Conservation (phyloP, 2,329 filamentous ascomycete species). For the Talaromyces sp. region DNA sequence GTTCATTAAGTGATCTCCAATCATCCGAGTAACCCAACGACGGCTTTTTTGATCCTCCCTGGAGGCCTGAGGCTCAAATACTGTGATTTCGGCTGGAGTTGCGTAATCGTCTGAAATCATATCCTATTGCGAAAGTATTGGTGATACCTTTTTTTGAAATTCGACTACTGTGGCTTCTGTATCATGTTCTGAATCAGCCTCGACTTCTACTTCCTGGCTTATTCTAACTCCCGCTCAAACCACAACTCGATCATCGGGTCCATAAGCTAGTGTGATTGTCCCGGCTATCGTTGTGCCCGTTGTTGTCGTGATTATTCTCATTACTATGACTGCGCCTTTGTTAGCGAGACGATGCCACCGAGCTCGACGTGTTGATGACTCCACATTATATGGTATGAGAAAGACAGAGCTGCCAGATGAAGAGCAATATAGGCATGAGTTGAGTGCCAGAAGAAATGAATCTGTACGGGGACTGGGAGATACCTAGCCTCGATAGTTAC, state of each 20-base stretch:
- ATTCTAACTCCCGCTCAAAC: not conserved
- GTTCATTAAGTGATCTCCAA: no score
- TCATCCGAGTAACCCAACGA: no score
- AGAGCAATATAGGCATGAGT: not conserved
- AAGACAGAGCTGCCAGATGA: not conserved
- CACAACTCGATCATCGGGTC: not conserved
- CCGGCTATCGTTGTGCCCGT: not conserved
- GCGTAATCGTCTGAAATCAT: not conserved
- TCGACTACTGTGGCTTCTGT: not conserved
- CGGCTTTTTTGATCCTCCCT: no score
- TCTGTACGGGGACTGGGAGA: not conserved
- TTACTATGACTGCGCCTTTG: not conserved
- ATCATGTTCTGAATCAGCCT: not conserved
- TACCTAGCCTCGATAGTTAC: not conserved
- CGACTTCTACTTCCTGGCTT: not conserved
- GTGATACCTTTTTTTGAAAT: not conserved
- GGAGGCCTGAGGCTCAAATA: no score
- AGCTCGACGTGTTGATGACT: not conserved
- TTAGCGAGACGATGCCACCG: not conserved
- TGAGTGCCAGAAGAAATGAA: not conserved
- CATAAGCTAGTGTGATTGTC: not conserved
- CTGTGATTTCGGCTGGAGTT: no score
- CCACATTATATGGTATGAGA: not conserved
- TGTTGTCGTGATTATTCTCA: not conserved
- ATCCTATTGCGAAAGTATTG: not conserved